phyloP scores from a whole-genome alignment of 805 yeast species.

The Candida gorgasii region DNA sequence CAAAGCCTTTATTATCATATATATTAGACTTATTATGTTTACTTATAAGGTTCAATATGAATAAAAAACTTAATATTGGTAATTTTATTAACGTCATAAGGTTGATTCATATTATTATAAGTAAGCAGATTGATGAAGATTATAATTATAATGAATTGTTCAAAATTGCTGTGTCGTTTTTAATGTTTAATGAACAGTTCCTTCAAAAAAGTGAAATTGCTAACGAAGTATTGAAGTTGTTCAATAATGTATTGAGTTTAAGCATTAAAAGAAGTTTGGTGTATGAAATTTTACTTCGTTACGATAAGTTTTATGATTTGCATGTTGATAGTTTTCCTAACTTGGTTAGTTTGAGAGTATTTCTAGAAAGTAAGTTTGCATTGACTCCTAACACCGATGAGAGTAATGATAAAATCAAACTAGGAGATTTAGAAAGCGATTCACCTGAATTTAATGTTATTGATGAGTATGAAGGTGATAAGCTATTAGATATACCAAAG shows the following conservation, averaged over 20 bases:
- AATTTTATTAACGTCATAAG: slow-evolving; percentile 19
- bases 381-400: slow-evolving; percentile 11
- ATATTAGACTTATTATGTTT: slow-evolving; percentile 31
- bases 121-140: slow-evolving; percentile 11
- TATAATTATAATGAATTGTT: slow-evolving; percentile 32
- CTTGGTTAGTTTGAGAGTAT: slow-evolving; percentile 8
- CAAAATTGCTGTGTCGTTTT: slow-evolving; percentile 28
- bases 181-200: slow-evolving; percentile 25
- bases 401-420: slow-evolving; percentile 18
- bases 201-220: slow-evolving; percentile 7
- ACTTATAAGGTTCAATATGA: slow-evolving; percentile 38
- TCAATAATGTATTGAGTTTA: slow-evolving; percentile 10
- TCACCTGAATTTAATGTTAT: slow-evolving; percentile 24
- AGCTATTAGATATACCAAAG: slow-evolving; percentile 5
- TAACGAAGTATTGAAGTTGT: slow-evolving; percentile 9
- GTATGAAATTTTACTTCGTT: slow-evolving; percentile 14
- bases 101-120: slow-evolving; percentile 11
- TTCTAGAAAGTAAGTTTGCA: slow-evolving; percentile 18
- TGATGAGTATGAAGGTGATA: slow-evolving; percentile 9
- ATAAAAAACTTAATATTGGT: slow-evolving; percentile 33
- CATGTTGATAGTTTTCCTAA: slow-evolving; percentile 4
- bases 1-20: slow-evolving; percentile 33
- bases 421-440: slow-evolving; percentile 27
- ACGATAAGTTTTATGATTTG: slow-evolving; percentile 16
- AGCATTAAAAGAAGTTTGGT: slow-evolving; percentile 4